Base-by-base conservation (phyloP, 345 rosid genomes). In the Leavenworthia alabamica region DNA sequence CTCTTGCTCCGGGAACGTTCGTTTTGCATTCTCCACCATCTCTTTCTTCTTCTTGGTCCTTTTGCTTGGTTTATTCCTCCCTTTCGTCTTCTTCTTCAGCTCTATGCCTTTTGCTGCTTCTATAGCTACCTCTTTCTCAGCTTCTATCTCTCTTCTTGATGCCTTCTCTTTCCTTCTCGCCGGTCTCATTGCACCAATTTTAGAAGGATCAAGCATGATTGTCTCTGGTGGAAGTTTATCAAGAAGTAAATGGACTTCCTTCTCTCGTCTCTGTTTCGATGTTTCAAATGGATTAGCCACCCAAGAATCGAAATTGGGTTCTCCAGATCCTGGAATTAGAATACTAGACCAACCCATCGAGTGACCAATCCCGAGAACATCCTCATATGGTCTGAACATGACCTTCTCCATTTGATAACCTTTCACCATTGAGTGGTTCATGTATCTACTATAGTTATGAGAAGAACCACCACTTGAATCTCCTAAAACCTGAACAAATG, bases 211-310 rank as follows among this genome's bases (percentile, higher is more conserved):
- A 20, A 85, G 78, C 94, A 85, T 83, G 54, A 93, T 82, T 14
- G 99, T 86, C 78, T 89, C 99, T 0, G 91, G 94, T 8, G 86
- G 96, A 35, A 93, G 99, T 80, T 93, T 93, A 81, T 89, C 99
- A 3, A 89, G 94, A 70, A 89, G 91, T 53, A 76, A 47, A 22
- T 64, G 84, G 4, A 93, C 77, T 79, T 93, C 97, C 79, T 89
- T 93, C 83, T 89, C 97, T 15, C 89, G 64, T 52, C 95, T 61
- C 73, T 93, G 99, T 63, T 93, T 92, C 3, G 86, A 46, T 22
- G 97, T 85, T 73, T 93, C 97, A 22, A 81, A 87, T 3, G 96
- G 99, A 52, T 89, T 93, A 47, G 96, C 99, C 39, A 93, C 85
- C 93, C 91, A 89, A 6, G 93, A 76, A 70, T 93, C 97, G 1